A percentile compares a stretch with the other conserved stretches of the same genome.
Conservation (phyloP, 2,329 filamentous ascomycete species). For the Colletotrichum gloeosporioides region DNA sequence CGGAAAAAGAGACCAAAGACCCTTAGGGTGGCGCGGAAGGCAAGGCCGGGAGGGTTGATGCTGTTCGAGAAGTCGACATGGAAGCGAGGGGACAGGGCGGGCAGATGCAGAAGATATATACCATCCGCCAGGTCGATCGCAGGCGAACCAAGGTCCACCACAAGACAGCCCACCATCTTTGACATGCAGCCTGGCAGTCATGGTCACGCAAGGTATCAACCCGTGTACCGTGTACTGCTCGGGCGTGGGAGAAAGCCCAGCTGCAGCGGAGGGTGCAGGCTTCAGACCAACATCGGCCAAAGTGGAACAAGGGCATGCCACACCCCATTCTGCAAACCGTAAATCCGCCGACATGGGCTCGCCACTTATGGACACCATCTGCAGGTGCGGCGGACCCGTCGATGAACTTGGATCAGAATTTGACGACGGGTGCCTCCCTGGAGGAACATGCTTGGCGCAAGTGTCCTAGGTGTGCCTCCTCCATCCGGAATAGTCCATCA, state of each 20-base stretch:
- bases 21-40: background rate
- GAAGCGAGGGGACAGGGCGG: background rate
- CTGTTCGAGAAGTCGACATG: conserved; percentile 13
- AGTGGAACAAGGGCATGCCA: background rate
- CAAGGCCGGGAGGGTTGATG: conserved; percentile 7
- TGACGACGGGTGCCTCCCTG: background rate
- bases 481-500: background rate
- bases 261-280: background rate
- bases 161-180: background rate
- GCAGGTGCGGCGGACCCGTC: background rate
- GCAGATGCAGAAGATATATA: conserved; percentile 11
- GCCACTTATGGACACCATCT: conserved; percentile 2
- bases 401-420: background rate
- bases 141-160: background rate
- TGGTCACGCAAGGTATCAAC: background rate
- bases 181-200: background rate
- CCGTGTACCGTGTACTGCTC: background rate
- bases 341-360: background rate
- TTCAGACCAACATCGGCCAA: conserved; percentile 3
- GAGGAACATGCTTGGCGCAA: background rate
- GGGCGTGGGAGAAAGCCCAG: background rate
- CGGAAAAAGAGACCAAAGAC: background rate
- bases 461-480: background rate
- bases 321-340: conserved; percentile 5
- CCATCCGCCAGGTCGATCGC: background rate